Conservation (phyloP, 1,139 yeast genomes). For the Taiozyma sp. region DNA sequence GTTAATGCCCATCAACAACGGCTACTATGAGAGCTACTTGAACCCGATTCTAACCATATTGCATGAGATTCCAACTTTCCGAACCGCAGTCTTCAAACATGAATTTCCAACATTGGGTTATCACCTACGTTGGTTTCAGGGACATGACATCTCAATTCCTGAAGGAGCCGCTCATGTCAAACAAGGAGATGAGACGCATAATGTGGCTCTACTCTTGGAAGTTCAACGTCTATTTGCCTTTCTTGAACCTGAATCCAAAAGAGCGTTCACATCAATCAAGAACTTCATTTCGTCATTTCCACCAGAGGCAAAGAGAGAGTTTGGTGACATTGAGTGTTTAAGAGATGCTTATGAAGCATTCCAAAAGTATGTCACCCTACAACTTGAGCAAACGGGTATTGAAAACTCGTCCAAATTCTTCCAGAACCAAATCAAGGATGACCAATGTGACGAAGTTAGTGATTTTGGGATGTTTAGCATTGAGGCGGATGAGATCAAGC, state of each 20-base stretch:
- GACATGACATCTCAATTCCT: conserved; percentile 23
- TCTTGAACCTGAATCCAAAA: conserved; percentile 32
- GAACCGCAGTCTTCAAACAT: conserved; percentile 30
- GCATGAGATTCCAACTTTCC: conserved; percentile 36
- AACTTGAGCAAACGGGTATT: conserved; percentile 16
- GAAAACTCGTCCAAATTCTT: conserved; percentile 7
- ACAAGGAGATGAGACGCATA: conserved; percentile 11
- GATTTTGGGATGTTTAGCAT: conserved; percentile 26
- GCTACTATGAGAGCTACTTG: conserved; percentile 27
- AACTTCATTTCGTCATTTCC: conserved; percentile 29
- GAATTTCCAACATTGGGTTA: conserved; percentile 34
- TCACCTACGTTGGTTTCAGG: conserved; percentile 39
- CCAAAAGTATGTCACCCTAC: conserved; percentile 16
- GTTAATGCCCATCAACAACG: conserved; percentile 31
- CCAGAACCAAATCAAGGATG: conserved; percentile 14
- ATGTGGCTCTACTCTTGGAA: conserved; percentile 29
- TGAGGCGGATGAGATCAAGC: conserved; percentile 25
- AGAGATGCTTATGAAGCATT: conserved; percentile 25
- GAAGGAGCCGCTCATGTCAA: conserved; percentile 8
- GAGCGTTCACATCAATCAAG: conserved; percentile 35
- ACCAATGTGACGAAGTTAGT: conserved; percentile 13
- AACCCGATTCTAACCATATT: conserved; percentile 39
- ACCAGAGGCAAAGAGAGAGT: conserved; percentile 13
- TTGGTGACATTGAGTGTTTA: conserved; percentile 15
- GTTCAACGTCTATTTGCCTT: conserved; percentile 40